Evolutionary conservation across 345 rosid genomes (phyloP), one percentile per base, ranked within the genome.

Genomic region (Aurinia saxatilis): DNA sequence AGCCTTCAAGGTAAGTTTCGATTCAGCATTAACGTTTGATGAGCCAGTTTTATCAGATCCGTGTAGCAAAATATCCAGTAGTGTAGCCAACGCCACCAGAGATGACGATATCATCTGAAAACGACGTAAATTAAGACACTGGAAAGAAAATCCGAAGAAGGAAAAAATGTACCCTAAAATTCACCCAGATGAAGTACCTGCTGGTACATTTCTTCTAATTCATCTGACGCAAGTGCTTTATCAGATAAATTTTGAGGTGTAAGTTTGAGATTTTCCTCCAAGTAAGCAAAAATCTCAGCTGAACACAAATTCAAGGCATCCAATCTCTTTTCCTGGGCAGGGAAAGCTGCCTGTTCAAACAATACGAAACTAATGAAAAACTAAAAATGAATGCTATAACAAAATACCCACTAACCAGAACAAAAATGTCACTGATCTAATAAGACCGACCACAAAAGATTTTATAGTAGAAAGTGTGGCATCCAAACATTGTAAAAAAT

Each of bases 241-340:
- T 90, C 99, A 17, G 90, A 82, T 67, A 93, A 58, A 66, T 59
- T 80, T 69, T 85, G 80, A 23, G 97, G 88, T 35, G 87, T 80
- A 56, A 90, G 95, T 77, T 77, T 93, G 68, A 93, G 75, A 77
- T 93, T 93, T 79, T 93, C 97, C 75, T 90, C 99, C 79, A 93
- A 73, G 78, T 85, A 93, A 50, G 77, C 63, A 73, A 87, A 84
- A 65, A 90, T 75, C 59, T 93, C 97, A 46, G 63, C 70, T 48
- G 85, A 55, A 61, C 90, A 90, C 59, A 89, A 73, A 75, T 80
- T 77, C 70, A 93, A 68, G 70, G 96, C 95, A 49, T 93, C 95
- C 72, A 93, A 58, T 77, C 99, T 90, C 86, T 79, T 90, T 63
- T 93, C 96, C 67, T 79, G 91, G 45, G 85, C 75, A 40, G 99